Conservation (phyloP, 768 basidiomycete species). For the Coprinellus aureogranulatus region DNA sequence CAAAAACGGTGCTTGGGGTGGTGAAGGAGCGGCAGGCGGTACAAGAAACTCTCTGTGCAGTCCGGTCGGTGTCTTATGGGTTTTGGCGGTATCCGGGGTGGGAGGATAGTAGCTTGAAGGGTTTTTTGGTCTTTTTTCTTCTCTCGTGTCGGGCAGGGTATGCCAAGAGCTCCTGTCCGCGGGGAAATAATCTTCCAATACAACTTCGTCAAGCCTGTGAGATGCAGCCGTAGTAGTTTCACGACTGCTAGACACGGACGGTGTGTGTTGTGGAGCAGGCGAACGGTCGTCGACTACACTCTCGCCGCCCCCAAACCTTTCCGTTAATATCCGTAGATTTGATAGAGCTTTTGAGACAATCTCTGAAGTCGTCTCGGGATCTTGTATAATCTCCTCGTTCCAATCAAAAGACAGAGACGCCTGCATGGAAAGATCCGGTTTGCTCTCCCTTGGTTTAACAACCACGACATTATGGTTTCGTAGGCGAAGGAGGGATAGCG, state of each 20-base stretch:
- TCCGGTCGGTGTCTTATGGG: too few relatives aligned
- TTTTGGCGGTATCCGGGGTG: neutral
- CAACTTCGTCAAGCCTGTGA: neutral
- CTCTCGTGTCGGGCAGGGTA: neutral
- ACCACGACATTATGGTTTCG: conserved; percentile 52
- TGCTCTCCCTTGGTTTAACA: conserved; percentile 39
- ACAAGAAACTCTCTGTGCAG: too few relatives aligned
- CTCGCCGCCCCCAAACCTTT: neutral
- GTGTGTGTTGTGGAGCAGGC: neutral
- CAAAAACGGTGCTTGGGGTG: too few relatives aligned
- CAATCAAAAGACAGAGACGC: conserved; percentile 53
- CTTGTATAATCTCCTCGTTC: conserved; percentile 13
- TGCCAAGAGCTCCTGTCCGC: too few relatives aligned
- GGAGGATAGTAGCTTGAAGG: neutral
- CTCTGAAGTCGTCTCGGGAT: neutral
- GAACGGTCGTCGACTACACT: neutral
- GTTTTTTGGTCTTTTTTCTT: neutral
- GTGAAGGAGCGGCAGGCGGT: too few relatives aligned
- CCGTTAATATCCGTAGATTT: neutral
- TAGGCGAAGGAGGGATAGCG: conserved; percentile 54
- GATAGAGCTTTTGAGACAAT: neutral
- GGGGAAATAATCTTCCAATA: neutral
- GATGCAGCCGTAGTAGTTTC: neutral
- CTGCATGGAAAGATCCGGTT: conserved; percentile 50
- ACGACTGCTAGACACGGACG: neutral